Base-by-base conservation (phyloP, 2,329 filamentous ascomycete species). In the Acrodontium crateriforme region DNA sequence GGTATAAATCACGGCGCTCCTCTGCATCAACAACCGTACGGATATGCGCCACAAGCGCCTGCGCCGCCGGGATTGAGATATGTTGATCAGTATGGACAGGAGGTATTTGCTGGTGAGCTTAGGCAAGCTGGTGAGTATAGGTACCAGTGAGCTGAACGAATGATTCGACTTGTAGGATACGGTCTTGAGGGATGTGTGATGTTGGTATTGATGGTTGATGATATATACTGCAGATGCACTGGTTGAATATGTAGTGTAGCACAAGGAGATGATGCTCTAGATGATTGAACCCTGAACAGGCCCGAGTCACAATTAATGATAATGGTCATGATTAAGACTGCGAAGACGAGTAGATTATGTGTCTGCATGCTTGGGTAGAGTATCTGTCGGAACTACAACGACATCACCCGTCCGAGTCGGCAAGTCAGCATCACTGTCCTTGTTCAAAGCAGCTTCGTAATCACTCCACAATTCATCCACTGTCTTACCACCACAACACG, bases 391-490 rank as follows among this genome's bases (percentile, higher is more conserved):
- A 4, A 33, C 24, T n/a, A 21, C 28, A 24, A 19, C 25, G 10
- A 11, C 31, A n/a, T 28, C 27, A 15, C 19, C 25, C 18, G 27
- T 31, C 20, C 13, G 23, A 3, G 27, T 25, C 11, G 16, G 17
- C 28, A 27, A 18, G 12, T 29, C 35, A 21, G 39, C 34, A 27
- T 45, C 35, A 18, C 36, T 29, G 14, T 44, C 36, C 22, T 48
- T 42, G 39, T 60, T 58, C 37, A 73, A 46, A 39, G 56, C 58
- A 37, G 54, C 46, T 16, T 58, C 63, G 55, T 94, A 94, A 35
- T 81, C 74, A 12, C 63, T 58, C 78, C 82, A 94, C 16, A 94
- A 56, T 37, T 75, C 60, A 24, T 68, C 60, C 1, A 93, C 72
- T 0, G 66, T 62, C 22, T 62, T 51, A 0, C 78, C 80, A 6